phyloP scores from a whole-genome alignment of 2,329 filamentous ascomycete genomes.

The Xylariaceae sp. region DNA sequence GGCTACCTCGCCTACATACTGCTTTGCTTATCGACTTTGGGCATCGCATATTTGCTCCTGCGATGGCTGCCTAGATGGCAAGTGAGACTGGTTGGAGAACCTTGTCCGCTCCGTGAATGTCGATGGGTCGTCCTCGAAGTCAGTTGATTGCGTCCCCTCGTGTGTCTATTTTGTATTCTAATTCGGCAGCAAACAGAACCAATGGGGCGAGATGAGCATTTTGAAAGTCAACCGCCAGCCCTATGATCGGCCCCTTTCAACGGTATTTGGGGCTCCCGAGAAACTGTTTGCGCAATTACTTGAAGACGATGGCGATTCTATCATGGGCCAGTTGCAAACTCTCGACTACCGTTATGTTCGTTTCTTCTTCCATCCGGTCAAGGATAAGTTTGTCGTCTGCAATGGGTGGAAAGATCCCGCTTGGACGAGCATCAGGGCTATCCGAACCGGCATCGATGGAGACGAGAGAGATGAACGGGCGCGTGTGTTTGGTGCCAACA shows the following conservation, averaged over 20 bases:
- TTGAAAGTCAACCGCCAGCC: slow-evolving; percentile 55
- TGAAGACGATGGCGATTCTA: slow-evolving; percentile 69
- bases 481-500: slow-evolving; percentile 80
- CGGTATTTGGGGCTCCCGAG: slow-evolving; percentile 61
- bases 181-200: slow-evolving; percentile 54
- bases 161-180: neutral
- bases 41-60: slow-evolving; percentile 76
- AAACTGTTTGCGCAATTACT: slow-evolving; percentile 52
- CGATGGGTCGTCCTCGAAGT: slow-evolving; percentile 90
- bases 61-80: slow-evolving; percentile 89
- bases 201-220: slow-evolving; percentile 90
- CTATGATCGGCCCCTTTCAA: slow-evolving; percentile 53
- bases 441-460: slow-evolving; percentile 75
- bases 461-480: slow-evolving; percentile 83
- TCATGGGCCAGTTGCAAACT: slow-evolving; percentile 67
- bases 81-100: slow-evolving; percentile 66
- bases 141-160: slow-evolving; percentile 26
- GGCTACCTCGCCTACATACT: slow-evolving; percentile 65
- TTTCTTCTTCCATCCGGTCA: slow-evolving; percentile 82
- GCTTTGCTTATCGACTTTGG: slow-evolving; percentile 67
- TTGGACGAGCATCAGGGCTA: slow-evolving; percentile 72
- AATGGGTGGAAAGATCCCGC: slow-evolving; percentile 91
- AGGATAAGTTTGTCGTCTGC: slow-evolving; percentile 81
- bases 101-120: slow-evolving; percentile 65
- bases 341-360: slow-evolving; percentile 93